Percentiles rank a stretch among this genome's conserved stretches.
phyloP scores from a whole-genome alignment of 768 basidiomycete genomes.

The Russula virescens region DNA sequence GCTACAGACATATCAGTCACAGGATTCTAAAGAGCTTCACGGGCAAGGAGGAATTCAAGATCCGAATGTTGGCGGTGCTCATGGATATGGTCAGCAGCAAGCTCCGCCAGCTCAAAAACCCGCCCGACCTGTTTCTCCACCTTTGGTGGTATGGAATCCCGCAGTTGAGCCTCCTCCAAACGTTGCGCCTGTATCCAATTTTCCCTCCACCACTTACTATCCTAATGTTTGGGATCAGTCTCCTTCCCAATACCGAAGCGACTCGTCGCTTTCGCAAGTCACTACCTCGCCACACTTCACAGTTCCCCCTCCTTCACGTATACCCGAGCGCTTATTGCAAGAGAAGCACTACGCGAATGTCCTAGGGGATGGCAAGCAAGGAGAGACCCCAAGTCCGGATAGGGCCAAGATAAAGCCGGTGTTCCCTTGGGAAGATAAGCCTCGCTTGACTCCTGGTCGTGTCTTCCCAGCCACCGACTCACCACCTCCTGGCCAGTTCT shows the following conservation, averaged over 20 bases:
- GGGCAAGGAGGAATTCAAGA: constrained; percentile 22
- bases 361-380: constrained; percentile 38
- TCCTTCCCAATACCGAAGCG: constrained; percentile 38
- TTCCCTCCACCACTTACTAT: constrained; percentile 73
- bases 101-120: constrained; percentile 29
- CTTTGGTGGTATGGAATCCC: constrained; percentile 74
- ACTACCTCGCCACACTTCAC: constrained; percentile 46
- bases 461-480: constrained; percentile 46
- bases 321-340: constrained; percentile 59
- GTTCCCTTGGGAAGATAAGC: constrained; percentile 94
- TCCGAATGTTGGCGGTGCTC: constrained; percentile 26
- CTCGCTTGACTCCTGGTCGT: constrained; percentile 58
- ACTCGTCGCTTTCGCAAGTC: constrained; percentile 20
- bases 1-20: constrained; percentile 2
- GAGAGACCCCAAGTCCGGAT: constrained; percentile 54
- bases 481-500: constrained; percentile 25
- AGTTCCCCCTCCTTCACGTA: constrained; percentile 52
- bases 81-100: constrained; percentile 25
- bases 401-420: constrained; percentile 63
- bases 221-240: constrained; percentile 82
- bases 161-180: constrained; percentile 75
- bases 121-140: constrained; percentile 51
- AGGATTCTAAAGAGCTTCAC: constrained; percentile 6
- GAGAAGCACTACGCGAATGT: constrained; percentile 73
- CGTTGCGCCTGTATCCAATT: constrained; percentile 48